A percentile compares a stretch with the other conserved stretches of the same genome.
phyloP scores from a whole-genome alignment of 257 asterid genomes.

The Nicotiana attenuata region DNA sequence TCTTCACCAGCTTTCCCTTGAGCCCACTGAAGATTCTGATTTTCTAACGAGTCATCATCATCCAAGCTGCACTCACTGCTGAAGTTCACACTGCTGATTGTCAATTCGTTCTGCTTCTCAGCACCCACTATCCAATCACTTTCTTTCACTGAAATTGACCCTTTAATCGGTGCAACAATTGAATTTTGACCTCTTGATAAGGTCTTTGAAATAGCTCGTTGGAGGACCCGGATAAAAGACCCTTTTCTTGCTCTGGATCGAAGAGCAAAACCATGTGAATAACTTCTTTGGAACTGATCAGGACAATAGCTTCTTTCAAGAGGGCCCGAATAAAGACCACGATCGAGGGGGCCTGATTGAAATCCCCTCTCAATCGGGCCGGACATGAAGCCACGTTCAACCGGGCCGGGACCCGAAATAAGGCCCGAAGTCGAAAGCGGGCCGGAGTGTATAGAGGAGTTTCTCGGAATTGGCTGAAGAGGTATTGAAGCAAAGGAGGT shows the following conservation, averaged over 20 bases:
- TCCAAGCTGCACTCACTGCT: conserved; percentile 75
- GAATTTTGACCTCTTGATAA: conserved; percentile 72
- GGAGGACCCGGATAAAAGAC: conserved; percentile 54
- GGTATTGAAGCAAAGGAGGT: conserved; percentile 82
- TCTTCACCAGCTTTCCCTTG: conserved; percentile 99
- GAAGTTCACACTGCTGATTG: conserved; percentile 66
- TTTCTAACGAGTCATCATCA: conserved; percentile 53
- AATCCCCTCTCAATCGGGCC: conserved; percentile 82
- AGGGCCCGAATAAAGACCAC: conserved; percentile 71
- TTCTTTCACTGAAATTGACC: conserved; percentile 53
- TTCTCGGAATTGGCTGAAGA: conserved; percentile 76
- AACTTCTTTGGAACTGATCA: conserved; percentile 76
- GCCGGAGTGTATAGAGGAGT: conserved; percentile 51
- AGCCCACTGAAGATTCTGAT: conserved; percentile 91
- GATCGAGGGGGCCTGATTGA: conserved; percentile 78
- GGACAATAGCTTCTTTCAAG: conserved; percentile 44
- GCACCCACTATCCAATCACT: conserved; percentile 50
- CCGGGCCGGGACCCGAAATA: conserved; percentile 53
- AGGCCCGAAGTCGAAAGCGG: conserved; percentile 45
- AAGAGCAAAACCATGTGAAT: conserved; percentile 71
- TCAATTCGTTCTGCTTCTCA: conserved; percentile 74
- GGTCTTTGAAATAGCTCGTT: conserved; percentile 68
- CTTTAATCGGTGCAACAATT: conserved; percentile 81
- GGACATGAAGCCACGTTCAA: conserved; percentile 76
- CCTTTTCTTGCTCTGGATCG: conserved; percentile 53